Percentiles rank a stretch among this genome's conserved stretches.
Conservation (phyloP, 1,139 yeast genomes). For the Geotrichum fermentans region DNA sequence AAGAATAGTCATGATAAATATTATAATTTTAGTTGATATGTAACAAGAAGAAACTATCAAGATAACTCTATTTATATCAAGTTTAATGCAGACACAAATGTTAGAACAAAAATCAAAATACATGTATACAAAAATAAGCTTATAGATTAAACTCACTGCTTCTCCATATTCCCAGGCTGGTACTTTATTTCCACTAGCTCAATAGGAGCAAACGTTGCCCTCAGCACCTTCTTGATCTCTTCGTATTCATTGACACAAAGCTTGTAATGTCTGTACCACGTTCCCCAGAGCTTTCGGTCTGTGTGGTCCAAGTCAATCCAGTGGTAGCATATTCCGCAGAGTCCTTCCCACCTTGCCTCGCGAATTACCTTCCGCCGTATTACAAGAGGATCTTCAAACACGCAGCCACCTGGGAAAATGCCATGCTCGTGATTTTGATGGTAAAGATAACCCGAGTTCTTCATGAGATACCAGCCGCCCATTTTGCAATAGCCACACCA, state of each 20-base stretch:
- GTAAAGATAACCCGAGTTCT: conserved; percentile 32
- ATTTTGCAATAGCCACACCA: conserved; percentile 32
- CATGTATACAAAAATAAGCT: too few species aligned
- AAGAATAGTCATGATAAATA: too few species aligned
- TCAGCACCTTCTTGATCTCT: conserved; percentile 28
- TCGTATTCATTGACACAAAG: conserved; percentile 32
- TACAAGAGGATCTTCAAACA: conserved; percentile 32
- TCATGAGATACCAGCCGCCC: conserved; percentile 29
- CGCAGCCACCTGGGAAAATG: conserved; percentile 30
- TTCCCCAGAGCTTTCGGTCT: conserved; percentile 30
- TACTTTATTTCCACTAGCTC: conserved; percentile 27
- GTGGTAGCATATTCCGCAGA: conserved; percentile 33
- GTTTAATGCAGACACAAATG: too few species aligned
- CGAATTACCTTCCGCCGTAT: conserved; percentile 29
- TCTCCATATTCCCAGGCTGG: too few species aligned
- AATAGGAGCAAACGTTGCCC: conserved; percentile 29
- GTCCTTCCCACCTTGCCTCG: conserved; percentile 32
- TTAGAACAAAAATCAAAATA: too few species aligned
- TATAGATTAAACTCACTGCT: too few species aligned
- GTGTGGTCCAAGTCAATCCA: conserved; percentile 33
- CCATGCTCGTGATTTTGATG: conserved; percentile 35
- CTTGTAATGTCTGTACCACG: conserved; percentile 34
- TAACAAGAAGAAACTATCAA: too few species aligned
- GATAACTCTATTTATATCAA: too few species aligned
- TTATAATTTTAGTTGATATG: too few species aligned